Evolutionary conservation across 208 protist genomes (phyloP).

Genomic region (Herpetomonas tarakana): DNA sequence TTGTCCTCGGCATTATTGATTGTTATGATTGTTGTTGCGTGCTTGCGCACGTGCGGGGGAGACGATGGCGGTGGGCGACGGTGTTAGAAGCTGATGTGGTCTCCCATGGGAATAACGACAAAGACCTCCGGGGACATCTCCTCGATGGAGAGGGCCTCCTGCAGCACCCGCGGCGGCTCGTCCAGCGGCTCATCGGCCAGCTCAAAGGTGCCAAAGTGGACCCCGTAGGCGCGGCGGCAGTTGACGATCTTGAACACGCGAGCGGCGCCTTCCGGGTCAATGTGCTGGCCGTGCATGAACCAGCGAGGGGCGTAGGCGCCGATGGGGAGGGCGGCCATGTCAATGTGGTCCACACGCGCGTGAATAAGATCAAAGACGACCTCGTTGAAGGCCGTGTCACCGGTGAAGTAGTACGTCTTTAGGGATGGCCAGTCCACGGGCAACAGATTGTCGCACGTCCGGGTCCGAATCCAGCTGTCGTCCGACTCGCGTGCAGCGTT

Average conservation of each 20-base stretch:
- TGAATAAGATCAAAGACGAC: slow-evolving; percentile 51
- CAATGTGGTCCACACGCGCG: slow-evolving; percentile 34
- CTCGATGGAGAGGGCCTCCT: slow-evolving; percentile 16
- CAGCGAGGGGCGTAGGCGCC: slow-evolving; percentile 78
- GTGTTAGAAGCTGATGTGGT: slow-evolving; percentile 32
- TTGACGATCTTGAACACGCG: slow-evolving; percentile 63
- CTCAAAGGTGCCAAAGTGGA: slow-evolving; percentile 89
- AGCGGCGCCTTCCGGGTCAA: slow-evolving; percentile 70
- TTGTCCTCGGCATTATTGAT: too few relatives aligned
- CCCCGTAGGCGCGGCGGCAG: slow-evolving; percentile 36
- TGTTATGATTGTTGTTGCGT: too few relatives aligned
- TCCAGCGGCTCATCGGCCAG: slow-evolving; percentile 70
- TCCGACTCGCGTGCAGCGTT: slow-evolving; percentile 18
- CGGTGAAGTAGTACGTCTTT: slow-evolving; percentile 61
- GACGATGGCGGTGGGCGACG: too few relatives aligned
- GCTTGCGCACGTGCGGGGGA: too few relatives aligned
- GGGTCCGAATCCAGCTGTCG: slow-evolving; percentile 6
- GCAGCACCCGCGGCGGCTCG: slow-evolving; percentile 56
- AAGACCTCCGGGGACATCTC: slow-evolving; percentile 24
- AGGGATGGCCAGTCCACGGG: slow-evolving; percentile 20
- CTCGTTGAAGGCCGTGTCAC: slow-evolving; percentile 49
- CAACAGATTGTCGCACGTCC: background rate
- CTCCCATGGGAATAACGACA: slow-evolving; percentile 33
- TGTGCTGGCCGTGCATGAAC: slow-evolving; percentile 58
- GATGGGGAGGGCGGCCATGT: slow-evolving; percentile 76